Evolutionary conservation across 2,329 filamentous ascomycete genomes (phyloP), one percentile per base, ranked within the genome.

Genomic region (Ophiostoma perfectum): DNA sequence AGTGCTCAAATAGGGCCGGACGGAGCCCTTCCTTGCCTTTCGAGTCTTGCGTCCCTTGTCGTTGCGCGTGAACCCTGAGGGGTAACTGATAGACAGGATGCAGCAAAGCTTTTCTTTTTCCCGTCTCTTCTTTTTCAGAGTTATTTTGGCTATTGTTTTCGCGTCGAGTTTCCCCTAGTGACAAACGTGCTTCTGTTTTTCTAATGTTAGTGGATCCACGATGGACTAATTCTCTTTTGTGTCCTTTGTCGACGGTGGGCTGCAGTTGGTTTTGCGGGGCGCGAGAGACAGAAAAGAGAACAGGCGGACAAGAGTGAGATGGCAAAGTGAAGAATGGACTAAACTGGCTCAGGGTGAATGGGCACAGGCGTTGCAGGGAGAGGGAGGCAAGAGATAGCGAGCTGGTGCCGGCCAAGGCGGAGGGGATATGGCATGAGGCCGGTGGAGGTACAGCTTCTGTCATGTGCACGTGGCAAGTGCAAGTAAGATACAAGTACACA

Each of bases 181-280:
- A 67, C 49, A 66, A 68, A 68, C 65, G 67, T 65, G 67, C 62
- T 47, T 47, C 38, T 45, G 42, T 64, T 65, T 72, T 73, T 72
- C 74, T 72, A 74, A 72, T 74, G 74, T 74, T 73, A 75, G 75
- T 75, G 75, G 70, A 66, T 63, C 67, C 38, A 44, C 58, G 49
- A 47, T 67, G 45, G 68, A 55, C 62, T 67, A 68, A 68, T 41
- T 52, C 66, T 62, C 42, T 69, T 45, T 64, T 45, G 42, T 45
- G 39, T 44, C 42, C n/a, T 27, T 63, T 63, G 16, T 42, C 39
- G 9, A 27, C 18, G 58, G 58, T n/a, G 36, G 38, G 58, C 58
- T 39, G 5, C 58, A 39, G 14, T 62, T 36, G 5, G 58, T n/a
- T 64, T 47, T 64, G 63, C 63, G 64, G 45, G 64, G 64, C 64